Evolutionary conservation across 129 eudicot genomes (phyloP).

Genomic region (Helianthus tuberosus): DNA sequence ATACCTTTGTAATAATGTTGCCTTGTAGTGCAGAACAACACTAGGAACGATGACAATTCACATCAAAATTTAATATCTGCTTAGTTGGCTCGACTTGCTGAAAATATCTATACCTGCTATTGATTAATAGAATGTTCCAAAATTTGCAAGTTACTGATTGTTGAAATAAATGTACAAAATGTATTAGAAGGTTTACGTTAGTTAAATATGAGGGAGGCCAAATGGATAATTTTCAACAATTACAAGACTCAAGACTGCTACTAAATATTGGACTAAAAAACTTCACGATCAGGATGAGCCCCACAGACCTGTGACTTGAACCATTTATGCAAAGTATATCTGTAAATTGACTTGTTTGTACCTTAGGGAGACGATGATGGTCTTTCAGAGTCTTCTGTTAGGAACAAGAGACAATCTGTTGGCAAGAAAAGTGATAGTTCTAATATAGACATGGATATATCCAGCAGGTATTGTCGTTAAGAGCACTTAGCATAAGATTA

Average conservation of each 20-base stretch:
- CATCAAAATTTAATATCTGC: not conserved
- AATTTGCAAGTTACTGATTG: conserved; percentile 3
- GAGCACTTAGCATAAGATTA: conserved; percentile 14
- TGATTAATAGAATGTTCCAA: conserved; percentile 5
- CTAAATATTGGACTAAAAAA: not conserved
- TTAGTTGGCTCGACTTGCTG: conserved; percentile 16
- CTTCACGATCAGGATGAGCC: not conserved
- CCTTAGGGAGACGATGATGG: conserved; percentile 60
- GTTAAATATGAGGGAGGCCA: not conserved
- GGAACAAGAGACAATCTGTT: conserved; percentile 40
- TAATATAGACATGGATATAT: conserved; percentile 34
- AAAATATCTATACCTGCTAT: not conserved
- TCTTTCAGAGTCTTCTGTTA: conserved; percentile 36
- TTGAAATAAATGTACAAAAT: not conserved
- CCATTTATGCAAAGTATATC: conserved; percentile 17
- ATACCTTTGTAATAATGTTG: conserved; percentile 8
- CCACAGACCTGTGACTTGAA: conserved; percentile 4
- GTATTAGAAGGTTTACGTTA: not conserved
- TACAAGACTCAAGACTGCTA: not conserved
- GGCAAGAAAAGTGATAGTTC: conserved; percentile 44
- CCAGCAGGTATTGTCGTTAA: conserved; percentile 44
- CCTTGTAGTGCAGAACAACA: not conserved
- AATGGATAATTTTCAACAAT: not conserved
- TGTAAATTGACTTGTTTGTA: conserved; percentile 20
- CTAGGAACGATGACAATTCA: conserved; percentile 11